Evolutionary conservation across 768 basidiomycete species (phyloP), one percentile per base, ranked within the genome.

Genomic region (Paxillus ammoniavirescens): DNA sequence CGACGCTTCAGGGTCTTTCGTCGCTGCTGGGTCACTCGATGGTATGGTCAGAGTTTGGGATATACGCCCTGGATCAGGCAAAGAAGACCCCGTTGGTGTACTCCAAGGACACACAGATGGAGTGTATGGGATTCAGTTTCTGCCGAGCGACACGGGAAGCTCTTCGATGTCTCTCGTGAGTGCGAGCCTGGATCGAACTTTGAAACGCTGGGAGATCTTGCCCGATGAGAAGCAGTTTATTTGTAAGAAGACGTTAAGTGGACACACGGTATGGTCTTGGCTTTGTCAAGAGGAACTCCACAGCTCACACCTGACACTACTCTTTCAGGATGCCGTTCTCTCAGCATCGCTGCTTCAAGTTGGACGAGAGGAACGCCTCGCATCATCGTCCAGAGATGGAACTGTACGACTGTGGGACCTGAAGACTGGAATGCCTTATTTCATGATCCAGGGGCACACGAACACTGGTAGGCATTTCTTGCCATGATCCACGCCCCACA

Each of bases 11-110:
- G 77, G 79, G 4, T 70, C 68, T 44, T 72, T 77, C 50, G 73
- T 81, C 17, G 82, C 80, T 36, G 76, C 81, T 35, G 82, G 80
- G 8, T 73, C 72, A 31, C 72, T 83, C n/a, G 80, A 82, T 60
- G 76, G 77, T 21, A 67, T 75, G 51, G 70, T 82, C 30, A 73
- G 81, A 48, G 70, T 83, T 12, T 83, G 82, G 81, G 73, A 81
- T 54, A 66, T 77, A 49, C 61, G 67, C 42, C 74, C 73, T 4
- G 78, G 74, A 12, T 55, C 55, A n/a, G 65, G 70, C 26, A 49
- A 17, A 15, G 50, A 54, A 5, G 50, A 46, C 5, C 67, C 67
- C 9, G 57, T 67, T 37, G 53, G 58, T 40, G 31, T 51, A 30
- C 58, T 72, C 23, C 56, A 56, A 31, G 68, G 66, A 2, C 70